Evolutionary conservation across 345 rosid species (phyloP).

Genomic region (Aurinia saxatilis): DNA sequence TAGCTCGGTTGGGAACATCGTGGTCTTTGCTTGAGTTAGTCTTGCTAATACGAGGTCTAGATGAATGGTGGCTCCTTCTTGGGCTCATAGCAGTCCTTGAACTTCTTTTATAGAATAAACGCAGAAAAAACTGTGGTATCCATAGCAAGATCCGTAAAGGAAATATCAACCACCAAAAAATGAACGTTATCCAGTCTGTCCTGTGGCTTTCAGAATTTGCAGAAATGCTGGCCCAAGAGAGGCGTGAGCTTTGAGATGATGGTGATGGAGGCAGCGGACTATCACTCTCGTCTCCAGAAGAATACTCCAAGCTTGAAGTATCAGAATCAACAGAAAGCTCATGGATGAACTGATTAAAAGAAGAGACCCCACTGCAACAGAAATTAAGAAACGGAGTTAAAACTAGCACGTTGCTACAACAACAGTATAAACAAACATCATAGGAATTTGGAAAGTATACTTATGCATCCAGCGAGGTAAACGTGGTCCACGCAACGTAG

Average conservation of each 20-base stretch:
- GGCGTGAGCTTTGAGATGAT: constrained; percentile 59
- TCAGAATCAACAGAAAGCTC: constrained; percentile 78
- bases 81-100: constrained; percentile 28
- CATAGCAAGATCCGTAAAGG: constrained; percentile 57
- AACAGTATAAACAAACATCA: background rate
- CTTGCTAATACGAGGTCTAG: constrained; percentile 34
- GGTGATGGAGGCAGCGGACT: constrained; percentile 57
- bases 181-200: constrained; percentile 44
- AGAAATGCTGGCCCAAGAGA: constrained; percentile 45
- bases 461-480: constrained; percentile 96
- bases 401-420: background rate
- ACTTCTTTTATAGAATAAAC: constrained; percentile 31
- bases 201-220: constrained; percentile 32
- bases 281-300: constrained; percentile 82
- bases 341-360: constrained; percentile 88
- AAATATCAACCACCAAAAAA: constrained; percentile 58
- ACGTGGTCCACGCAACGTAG: constrained; percentile 81
- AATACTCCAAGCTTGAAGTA: constrained; percentile 61
- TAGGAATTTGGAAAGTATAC: constrained; percentile 29
- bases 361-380: constrained; percentile 74
- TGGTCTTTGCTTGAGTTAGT: constrained; percentile 45
- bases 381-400: background rate
- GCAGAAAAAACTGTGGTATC: constrained; percentile 36
- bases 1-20: constrained; percentile 62
- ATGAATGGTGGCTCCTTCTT: constrained; percentile 37